Percentiles rank a stretch among this genome's conserved stretches.
phyloP scores from a whole-genome alignment of 129 eudicot genomes.

The Tagetes erecta region DNA sequence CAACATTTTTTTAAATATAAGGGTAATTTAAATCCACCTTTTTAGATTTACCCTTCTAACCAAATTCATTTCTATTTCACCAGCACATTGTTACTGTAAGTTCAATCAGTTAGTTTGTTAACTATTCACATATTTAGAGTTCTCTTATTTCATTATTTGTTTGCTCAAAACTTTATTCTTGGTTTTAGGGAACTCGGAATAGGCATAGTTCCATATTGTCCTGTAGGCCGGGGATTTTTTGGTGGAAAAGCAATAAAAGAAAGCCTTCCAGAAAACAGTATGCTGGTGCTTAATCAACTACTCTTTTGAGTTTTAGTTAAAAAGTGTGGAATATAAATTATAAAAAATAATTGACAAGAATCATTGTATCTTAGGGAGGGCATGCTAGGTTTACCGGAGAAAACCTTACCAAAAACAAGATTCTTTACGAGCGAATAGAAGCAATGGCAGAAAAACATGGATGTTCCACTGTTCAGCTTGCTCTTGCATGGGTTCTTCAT shows the following conservation, averaged over 20 bases:
- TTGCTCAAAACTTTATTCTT: neutral
- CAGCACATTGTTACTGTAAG: neutral
- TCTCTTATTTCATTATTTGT: neutral
- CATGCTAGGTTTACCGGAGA: slow-evolving; percentile 61
- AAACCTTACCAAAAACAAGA: slow-evolving; percentile 49
- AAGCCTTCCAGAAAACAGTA: slow-evolving; percentile 53
- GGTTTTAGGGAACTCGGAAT: slow-evolving; percentile 59
- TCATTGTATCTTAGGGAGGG: slow-evolving; percentile 31
- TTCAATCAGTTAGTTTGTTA: neutral
- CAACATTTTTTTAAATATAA: neutral
- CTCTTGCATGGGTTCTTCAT: slow-evolving; percentile 70
- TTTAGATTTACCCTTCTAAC: neutral
- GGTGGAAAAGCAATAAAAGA: slow-evolving; percentile 69
- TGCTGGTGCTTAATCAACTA: slow-evolving; percentile 43
- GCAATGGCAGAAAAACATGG: slow-evolving; percentile 44
- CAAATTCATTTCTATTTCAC: neutral
- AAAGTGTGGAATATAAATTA: neutral
- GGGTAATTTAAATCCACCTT: neutral
- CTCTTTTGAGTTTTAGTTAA: slow-evolving; percentile 4
- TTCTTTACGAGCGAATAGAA: slow-evolving; percentile 40
- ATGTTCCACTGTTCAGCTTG: slow-evolving; percentile 66
- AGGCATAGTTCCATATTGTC: slow-evolving; percentile 75
- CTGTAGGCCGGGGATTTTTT: slow-evolving; percentile 81
- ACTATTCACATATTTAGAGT: neutral
- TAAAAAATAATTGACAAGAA: neutral